Base-by-base conservation (phyloP, 1,284 basidiomycete genomes). In the Sparassis latifolia region DNA sequence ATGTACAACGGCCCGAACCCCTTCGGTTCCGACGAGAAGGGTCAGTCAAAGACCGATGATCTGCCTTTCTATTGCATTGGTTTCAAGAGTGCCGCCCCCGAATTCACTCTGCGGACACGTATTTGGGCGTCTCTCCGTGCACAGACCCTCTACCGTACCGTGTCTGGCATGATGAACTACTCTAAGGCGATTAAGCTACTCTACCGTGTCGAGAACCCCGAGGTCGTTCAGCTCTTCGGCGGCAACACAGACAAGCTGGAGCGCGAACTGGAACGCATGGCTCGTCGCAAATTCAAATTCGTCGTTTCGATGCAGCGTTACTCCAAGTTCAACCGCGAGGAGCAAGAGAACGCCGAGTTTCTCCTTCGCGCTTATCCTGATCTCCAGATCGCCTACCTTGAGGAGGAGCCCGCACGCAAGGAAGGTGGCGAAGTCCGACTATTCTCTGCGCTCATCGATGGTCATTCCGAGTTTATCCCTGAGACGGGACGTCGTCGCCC, bases 141-240 rank as follows among this genome's bases (percentile, higher is more conserved):
- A 27, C 97, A 99, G 75, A 99, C 97, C 2, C 83, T 99, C 33
- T 99, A 99, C 71, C 87, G 97, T 60, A 99, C 96, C 27, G 95
- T 99, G 12, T 97, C 97, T 44, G 97, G 96, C 48, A 98, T 99
- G 87, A 99, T 99, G 97, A 99, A 99, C 77, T 99, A 99, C 71
- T 86, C 91, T 62, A 99, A 99, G 78, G 96, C 97, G 20, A 98
- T 99, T 83, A 99, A 99, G 73, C 78, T 99, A n/a, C 81, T 99
- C 32, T 97, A 98, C 72, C 93, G 96, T 58, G 96, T 99, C 50
- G 97, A 99, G 75, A 99, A 98, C 74, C 97, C 96, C 28, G 96
- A 98, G 69, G 90, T 99, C 45, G 96, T 99, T 3, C 95, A 97
- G 73, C 79, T 91, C 49, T 97, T 93, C 62, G 96, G 96, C 48